Evolutionary conservation across 2,329 filamentous ascomycete species (phyloP).

Genomic region (Aureobasidium sp.): DNA sequence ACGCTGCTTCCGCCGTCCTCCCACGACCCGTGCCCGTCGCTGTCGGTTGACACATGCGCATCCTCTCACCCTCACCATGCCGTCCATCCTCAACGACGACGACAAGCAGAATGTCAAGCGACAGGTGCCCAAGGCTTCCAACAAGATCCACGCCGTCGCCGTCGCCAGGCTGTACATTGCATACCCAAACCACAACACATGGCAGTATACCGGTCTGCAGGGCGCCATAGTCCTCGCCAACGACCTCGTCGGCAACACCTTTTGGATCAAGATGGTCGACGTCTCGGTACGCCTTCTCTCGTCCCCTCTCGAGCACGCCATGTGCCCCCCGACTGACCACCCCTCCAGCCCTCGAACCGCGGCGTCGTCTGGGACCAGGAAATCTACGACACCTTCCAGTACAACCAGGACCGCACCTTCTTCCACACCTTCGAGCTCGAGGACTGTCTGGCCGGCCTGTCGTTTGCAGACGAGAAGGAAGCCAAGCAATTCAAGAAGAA

Average conservation of each 20-base stretch:
- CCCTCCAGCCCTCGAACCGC: slow-evolving; percentile 56
- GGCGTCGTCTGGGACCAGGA: slow-evolving; percentile 97
- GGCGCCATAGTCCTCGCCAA: slow-evolving; percentile 87
- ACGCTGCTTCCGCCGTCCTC: not conserved
- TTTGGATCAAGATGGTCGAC: slow-evolving; percentile 96
- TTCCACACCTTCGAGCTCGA: slow-evolving; percentile 97
- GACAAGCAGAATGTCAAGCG: slow-evolving; percentile 97
- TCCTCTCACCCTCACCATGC: slow-evolving; percentile 30
- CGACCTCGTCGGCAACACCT: slow-evolving; percentile 88
- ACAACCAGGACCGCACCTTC: slow-evolving; percentile 95
- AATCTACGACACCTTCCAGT: slow-evolving; percentile 88
- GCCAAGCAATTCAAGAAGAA: slow-evolving; percentile 96
- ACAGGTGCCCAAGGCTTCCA: slow-evolving; percentile 82
- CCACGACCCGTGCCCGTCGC: not conserved
- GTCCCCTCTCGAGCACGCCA: not conserved
- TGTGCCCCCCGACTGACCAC: slow-evolving; percentile 1
- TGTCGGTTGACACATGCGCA: not conserved
- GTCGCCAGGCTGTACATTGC: slow-evolving; percentile 91
- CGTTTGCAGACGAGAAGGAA: slow-evolving; percentile 95
- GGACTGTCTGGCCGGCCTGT: slow-evolving; percentile 79
- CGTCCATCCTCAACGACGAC: slow-evolving; percentile 71
- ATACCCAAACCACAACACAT: slow-evolving; percentile 74
- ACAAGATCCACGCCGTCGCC: slow-evolving; percentile 95
- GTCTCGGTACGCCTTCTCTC: slow-evolving; percentile 61
- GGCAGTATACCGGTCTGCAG: slow-evolving; percentile 90